These are phyloP conservation scores for Theileria parva DNA, from an alignment of 169 alveolate genomes.

Conservation along the genomic window DNA sequence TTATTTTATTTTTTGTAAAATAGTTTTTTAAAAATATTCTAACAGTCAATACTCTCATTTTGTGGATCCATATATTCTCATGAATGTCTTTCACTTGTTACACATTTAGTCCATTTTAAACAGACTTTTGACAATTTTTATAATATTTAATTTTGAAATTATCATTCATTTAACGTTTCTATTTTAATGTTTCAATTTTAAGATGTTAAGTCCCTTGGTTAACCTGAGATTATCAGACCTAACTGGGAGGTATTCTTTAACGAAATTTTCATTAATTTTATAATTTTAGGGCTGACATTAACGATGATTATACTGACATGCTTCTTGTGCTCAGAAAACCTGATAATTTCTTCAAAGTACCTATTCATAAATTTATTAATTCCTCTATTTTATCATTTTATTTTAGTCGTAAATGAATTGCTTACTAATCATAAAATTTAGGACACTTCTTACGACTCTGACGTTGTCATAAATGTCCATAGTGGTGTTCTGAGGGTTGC, in stretches of 20 bases:
- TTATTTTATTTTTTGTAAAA: neutral
- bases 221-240: conserved; percentile 49
- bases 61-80: neutral
- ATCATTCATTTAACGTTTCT: neutral
- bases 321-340: conserved; percentile 35
- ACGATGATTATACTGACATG: conserved; percentile 49
- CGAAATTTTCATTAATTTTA: neutral
- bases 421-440: neutral
- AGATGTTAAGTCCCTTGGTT: conserved; percentile 22
- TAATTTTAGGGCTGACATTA: conserved; percentile 39
- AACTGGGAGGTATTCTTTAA: conserved; percentile 41
- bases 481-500: conserved; percentile 64
- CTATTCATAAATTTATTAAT: neutral
- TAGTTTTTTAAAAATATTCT: too few relatives aligned
- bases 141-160: neutral
- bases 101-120: neutral
- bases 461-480: conserved; percentile 53
- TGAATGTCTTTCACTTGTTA: neutral
- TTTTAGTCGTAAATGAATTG: neutral
- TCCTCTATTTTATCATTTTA: neutral
- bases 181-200: neutral
- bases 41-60: neutral
- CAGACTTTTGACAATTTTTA: neutral
- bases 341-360: conserved; percentile 5
- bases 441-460: conserved; percentile 13